These are phyloP conservation scores for Danielia oregonensis DNA, from an alignment of 805 yeast species.

Conservation along the genomic window DNA sequence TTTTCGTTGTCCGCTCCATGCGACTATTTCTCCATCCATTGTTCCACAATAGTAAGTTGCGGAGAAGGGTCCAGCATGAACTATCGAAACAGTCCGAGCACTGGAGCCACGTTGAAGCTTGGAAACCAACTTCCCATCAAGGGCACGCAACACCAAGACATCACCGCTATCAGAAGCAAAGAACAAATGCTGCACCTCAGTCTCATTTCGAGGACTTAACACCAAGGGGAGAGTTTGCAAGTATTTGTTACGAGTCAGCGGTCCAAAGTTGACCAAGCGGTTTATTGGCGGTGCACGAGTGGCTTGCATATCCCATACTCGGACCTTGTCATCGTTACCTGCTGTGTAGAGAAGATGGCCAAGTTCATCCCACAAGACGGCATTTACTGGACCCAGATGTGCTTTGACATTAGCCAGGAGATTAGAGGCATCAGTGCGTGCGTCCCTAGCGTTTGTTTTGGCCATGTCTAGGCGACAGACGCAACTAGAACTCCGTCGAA, in stretches of 20 bases:
- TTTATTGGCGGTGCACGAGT: slow-evolving; percentile 45
- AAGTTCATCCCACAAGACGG: slow-evolving; percentile 65
- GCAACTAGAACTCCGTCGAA: slow-evolving; percentile 64
- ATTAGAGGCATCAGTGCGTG: slow-evolving; percentile 18
- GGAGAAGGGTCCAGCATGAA: slow-evolving; percentile 41
- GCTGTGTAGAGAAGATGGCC: slow-evolving; percentile 63
- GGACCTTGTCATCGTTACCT: slow-evolving; percentile 77
- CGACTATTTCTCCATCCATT: slow-evolving; percentile 59
- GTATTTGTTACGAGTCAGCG: slow-evolving; percentile 63
- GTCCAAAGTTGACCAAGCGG: slow-evolving; percentile 71
- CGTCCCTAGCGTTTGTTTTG: slow-evolving; percentile 30
- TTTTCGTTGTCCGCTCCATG: slow-evolving; percentile 39
- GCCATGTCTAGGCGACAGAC: slow-evolving; percentile 59
- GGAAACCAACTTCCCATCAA: slow-evolving; percentile 60
- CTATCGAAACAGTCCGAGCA: slow-evolving; percentile 51
- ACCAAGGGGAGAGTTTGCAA: slow-evolving; percentile 48
- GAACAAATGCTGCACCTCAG: slow-evolving; percentile 55
- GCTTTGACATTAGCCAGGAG: slow-evolving; percentile 48
- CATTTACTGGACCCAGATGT: slow-evolving; percentile 77
- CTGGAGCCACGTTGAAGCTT: slow-evolving; percentile 48
- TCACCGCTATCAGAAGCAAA: slow-evolving; percentile 79
- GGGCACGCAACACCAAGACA: slow-evolving; percentile 51
- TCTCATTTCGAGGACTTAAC: slow-evolving; percentile 48
- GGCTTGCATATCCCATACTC: slow-evolving; percentile 67
- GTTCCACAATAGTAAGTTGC: slow-evolving; percentile 57